Conservation (phyloP, 2,329 filamentous ascomycete species). For the Conoideocrella luteorostrata region DNA sequence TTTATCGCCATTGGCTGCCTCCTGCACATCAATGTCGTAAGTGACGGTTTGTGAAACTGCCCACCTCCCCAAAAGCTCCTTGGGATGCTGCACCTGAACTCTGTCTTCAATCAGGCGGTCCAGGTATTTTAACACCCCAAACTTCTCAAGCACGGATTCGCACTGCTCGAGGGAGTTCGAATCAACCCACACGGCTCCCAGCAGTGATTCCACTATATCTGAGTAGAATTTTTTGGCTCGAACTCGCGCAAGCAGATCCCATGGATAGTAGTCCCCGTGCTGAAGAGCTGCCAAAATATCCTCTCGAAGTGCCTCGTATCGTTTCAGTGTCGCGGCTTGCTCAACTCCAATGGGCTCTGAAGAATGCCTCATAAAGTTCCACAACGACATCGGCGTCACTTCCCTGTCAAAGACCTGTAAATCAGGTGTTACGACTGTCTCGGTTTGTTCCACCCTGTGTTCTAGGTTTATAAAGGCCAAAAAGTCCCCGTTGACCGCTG, state of each 20-base stretch:
- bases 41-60: constrained; percentile 45
- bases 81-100: constrained; percentile 57
- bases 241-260: constrained; percentile 62
- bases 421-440: constrained; percentile 13
- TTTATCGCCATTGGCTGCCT: constrained; percentile 15
- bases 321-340: constrained; percentile 35
- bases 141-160: constrained; percentile 48
- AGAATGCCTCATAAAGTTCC: constrained; percentile 62
- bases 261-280: constrained; percentile 59
- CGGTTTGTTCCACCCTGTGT: constrained; percentile 16
- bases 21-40: constrained; percentile 39
- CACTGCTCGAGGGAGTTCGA: constrained; percentile 58
- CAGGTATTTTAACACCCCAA: constrained; percentile 62
- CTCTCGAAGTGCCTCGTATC: constrained; percentile 42
- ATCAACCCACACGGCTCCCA: constrained; percentile 83
- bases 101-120: constrained; percentile 51
- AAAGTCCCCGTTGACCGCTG: constrained; percentile 73
- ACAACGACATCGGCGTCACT: constrained; percentile 41
- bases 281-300: constrained; percentile 45
- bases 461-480: constrained; percentile 69
- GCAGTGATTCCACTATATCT: constrained; percentile 72
- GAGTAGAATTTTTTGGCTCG: constrained; percentile 71
- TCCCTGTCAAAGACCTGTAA: constrained; percentile 15
- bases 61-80: constrained; percentile 59
- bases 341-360: constrained; percentile 39